phyloP scores from a whole-genome alignment of 306 rosid genomes.

The Alnus glutinosa region DNA sequence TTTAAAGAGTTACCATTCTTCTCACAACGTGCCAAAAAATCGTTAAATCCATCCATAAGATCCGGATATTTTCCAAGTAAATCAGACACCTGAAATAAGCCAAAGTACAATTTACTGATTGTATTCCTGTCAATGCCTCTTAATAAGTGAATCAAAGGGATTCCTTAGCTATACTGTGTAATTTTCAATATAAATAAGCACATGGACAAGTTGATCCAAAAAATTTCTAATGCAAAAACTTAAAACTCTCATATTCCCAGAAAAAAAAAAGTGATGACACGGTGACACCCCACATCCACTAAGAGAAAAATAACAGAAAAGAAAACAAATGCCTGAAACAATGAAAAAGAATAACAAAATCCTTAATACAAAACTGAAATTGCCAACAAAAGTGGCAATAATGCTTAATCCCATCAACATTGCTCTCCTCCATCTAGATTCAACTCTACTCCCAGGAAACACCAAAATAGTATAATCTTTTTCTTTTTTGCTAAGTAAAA shows the following conservation, averaged over 20 bases:
- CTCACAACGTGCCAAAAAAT: constrained; percentile 84
- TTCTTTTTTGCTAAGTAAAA: neutral
- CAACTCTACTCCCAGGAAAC: too few relatives aligned
- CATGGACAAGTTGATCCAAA: neutral
- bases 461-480: too few relatives aligned
- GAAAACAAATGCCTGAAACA: too few relatives aligned
- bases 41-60: constrained; percentile 85
- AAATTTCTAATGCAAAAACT: neutral
- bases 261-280: too few relatives aligned
- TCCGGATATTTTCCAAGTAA: too few relatives aligned
- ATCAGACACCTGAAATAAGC: constrained; percentile 66
- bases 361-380: too few relatives aligned
- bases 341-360: neutral
- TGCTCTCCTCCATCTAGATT: too few relatives aligned
- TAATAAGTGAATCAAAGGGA: neutral
- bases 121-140: constrained; percentile 17
- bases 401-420: too few relatives aligned
- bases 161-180: neutral
- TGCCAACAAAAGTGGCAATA: too few relatives aligned
- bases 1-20: constrained; percentile 72
- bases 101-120: constrained; percentile 27
- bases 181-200: neutral
- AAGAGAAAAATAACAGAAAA: too few relatives aligned
- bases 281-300: neutral
- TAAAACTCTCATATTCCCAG: neutral